Evolutionary conservation across 140 eudicot genomes (phyloP), one percentile per base, ranked within the genome.

Genomic region (Eryngium alpinum): DNA sequence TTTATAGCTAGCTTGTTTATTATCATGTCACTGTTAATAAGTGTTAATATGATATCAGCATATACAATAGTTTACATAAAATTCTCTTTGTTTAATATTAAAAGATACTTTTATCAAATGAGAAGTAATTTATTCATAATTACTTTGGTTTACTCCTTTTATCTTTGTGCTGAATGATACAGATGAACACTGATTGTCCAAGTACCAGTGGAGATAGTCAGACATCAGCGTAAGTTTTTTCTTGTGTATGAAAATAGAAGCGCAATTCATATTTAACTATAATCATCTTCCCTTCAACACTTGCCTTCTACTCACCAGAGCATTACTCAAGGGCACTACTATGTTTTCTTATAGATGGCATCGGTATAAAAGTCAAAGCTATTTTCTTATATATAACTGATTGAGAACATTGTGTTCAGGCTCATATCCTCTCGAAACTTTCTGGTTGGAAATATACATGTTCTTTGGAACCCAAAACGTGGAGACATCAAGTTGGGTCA

Each of bases 401-500:
- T 82, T 79, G 18, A 63, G 46, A 66, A 32, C 66, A 70, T 81
- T 32, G 77, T 72, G 24, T 72, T 50, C 79, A 91, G 92, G 86
- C 79, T 52, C 56, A 59, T 75, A 44, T 78, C 88, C 57, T 88
- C 92, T 75, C 88, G 87, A 75, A 90, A 74, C 80, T 66, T 94
- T 73, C 73, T 94, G 81, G 94, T 94, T 88, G 98, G 98, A 75
- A 94, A 94, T 81, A 90, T 88, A 79, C 98, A 94, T 79, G 94
- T 89, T 70, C 96, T 94, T 71, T 94, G 86, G 66, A 94, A 94
- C 81, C 98, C 97, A 76, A 90, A 86, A 83, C 96, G 98, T 57
- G 98, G 98, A 79, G 98, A 94, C 80, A 86, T 94, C 81, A 94
- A 94, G 84, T 85, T 94, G 63, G 98, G 98, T 31, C 98, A 94